Evolutionary conservation across 345 rosid genomes (phyloP).

Genomic region (Salix exigua): DNA sequence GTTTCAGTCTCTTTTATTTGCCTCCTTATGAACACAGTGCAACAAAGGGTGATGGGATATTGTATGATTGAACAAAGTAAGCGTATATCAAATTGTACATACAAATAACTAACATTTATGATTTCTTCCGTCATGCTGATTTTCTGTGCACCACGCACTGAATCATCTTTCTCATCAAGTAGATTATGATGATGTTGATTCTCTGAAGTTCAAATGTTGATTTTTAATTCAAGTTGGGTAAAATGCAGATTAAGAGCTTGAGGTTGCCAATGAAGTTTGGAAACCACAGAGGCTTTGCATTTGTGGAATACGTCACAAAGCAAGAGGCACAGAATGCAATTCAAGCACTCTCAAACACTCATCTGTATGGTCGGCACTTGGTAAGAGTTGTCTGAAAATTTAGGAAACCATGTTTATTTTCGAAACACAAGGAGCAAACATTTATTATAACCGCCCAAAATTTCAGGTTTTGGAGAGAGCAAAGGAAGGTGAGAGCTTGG

Average conservation of each 20-base stretch:
- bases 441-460: background rate
- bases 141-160: background rate
- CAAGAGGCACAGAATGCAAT: conserved; percentile 83
- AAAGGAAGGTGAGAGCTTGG: conserved; percentile 84
- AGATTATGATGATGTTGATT: background rate
- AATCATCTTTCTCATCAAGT: background rate
- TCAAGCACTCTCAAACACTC: conserved; percentile 66
- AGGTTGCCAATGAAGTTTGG: conserved; percentile 81
- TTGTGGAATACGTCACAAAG: conserved; percentile 81
- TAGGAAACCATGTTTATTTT: background rate
- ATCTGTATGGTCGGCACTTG: conserved; percentile 85
- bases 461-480: conserved; percentile 79
- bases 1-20: too few species aligned
- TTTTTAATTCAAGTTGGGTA: background rate
- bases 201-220: background rate
- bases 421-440: background rate
- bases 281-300: conserved; percentile 76
- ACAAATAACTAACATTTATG: background rate
- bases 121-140: too few species aligned
- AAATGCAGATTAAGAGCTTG: conserved; percentile 69
- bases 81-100: background rate
- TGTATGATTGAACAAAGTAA: background rate
- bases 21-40: background rate
- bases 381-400: conserved; percentile 36
- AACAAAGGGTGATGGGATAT: background rate